Evolutionary conservation across 768 basidiomycete genomes (phyloP), one percentile per base, ranked within the genome.

Genomic region (Lactifluus echinatus): DNA sequence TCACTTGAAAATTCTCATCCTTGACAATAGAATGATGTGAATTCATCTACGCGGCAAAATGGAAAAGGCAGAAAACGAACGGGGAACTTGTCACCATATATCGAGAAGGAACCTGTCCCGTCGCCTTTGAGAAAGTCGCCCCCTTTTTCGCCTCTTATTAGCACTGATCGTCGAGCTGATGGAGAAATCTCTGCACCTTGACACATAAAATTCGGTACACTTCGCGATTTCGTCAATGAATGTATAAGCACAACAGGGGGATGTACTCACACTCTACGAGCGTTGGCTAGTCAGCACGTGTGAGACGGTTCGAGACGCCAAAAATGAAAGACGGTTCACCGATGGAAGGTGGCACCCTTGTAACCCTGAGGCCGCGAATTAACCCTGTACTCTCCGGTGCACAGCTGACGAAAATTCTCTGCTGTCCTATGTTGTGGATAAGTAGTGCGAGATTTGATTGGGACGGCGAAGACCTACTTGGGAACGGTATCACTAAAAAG

Each of bases 321-420:
- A 40, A n/a, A 61, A 36, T 48, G 33, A 45, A n/a, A 24, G 50
- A 58, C n/a, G 43, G 55, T 46, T 64, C 68, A 93, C 93, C 93
- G 79, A 71, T 94, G 93, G 70, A 95, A 94, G 2, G 83, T 89
- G n/a, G 87, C 85, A 65, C 79, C 79, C 70, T 95, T 96, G 74
- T 90, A 96, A 4, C 93, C 93, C 69, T 92, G 89, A 2, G 93
- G 92, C 55, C 89, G 75, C 14, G 86, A 80, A 64, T 93, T 90
- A 6, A 90, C 80, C 63, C 89, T 80, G 72, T 82, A 89, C 73
- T 98, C 95, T n/a, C 96, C 96, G 2, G 94, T 97, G 68, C 95
- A 98, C 26, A 98, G 75, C 66, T 98, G 95, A 59, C 96, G 78
- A 67, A 98, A 98, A 75, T 98, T 99, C 73, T 99, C 95, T 8